Evolutionary conservation across 768 basidiomycete genomes (phyloP).

Genomic region (Dendrothele bispora): DNA sequence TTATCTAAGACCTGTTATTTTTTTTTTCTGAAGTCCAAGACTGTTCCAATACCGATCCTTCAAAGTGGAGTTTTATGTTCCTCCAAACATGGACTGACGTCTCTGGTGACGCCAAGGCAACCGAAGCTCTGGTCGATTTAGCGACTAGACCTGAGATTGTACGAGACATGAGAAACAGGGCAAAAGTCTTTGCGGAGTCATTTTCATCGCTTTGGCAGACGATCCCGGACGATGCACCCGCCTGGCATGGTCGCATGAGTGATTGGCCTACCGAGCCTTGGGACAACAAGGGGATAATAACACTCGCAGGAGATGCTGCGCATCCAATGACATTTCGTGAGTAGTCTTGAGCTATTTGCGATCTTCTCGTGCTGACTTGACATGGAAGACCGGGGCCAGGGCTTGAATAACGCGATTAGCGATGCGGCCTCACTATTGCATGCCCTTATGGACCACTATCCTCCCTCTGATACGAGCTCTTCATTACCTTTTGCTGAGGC

Average conservation of each 20-base stretch:
- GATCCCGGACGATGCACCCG: neutral
- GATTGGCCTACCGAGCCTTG: neutral
- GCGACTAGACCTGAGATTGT: neutral
- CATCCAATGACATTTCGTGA: neutral
- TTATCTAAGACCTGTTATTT: neutral
- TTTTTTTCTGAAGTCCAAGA: neutral
- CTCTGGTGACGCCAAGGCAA: neutral
- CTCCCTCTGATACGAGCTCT: neutral
- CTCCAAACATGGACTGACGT: neutral
- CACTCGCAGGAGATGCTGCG: neutral
- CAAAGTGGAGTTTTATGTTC: neutral
- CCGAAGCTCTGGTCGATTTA: neutral
- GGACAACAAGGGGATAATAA: neutral
- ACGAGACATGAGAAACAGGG: neutral
- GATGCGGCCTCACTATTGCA: neutral
- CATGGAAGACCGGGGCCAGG: neutral
- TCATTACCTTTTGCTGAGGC: neutral
- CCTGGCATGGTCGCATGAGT: neutral
- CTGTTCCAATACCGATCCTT: neutral
- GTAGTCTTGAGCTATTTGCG: no score
- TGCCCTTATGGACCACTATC: neutral
- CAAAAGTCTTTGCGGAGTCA: neutral
- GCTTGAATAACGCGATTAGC: neutral
- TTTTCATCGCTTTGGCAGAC: neutral
- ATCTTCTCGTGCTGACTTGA: neutral